These are phyloP conservation scores for Coriaria nepalensis DNA, from an alignment of 306 rosid genomes.

Conservation along the genomic window DNA sequence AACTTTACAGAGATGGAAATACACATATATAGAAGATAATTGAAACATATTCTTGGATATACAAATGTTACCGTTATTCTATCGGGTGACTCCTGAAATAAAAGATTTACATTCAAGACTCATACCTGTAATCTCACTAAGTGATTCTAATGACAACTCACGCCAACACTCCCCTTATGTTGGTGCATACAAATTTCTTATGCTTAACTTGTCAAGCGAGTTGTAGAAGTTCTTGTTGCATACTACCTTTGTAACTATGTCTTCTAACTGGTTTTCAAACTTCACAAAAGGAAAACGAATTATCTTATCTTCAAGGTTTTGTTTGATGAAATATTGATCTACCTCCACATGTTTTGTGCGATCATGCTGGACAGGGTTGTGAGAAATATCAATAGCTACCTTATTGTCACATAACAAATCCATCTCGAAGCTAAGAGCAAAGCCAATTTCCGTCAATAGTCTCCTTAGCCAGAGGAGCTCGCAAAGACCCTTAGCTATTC, in stretches of 20 bases:
- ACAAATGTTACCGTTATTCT: too few species aligned
- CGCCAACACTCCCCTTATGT: neutral
- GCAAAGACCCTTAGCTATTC: neutral
- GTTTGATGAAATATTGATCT: too few species aligned
- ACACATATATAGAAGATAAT: too few species aligned
- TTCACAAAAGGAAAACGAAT: neutral
- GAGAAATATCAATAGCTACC: neutral
- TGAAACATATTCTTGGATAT: too few species aligned
- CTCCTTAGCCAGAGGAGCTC: neutral
- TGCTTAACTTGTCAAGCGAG: neutral
- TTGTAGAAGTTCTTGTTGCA: neutral
- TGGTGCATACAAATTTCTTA: neutral
- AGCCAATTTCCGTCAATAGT: neutral
- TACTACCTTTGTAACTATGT: neutral
- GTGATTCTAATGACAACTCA: neutral
- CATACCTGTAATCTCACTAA: too few species aligned
- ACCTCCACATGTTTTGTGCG: neutral
- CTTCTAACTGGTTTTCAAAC: neutral
- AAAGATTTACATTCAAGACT: too few species aligned
- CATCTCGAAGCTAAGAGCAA: neutral
- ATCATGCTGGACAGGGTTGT: conserved; percentile 2
- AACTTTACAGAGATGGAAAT: neutral
- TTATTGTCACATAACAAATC: neutral
- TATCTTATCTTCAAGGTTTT: neutral
- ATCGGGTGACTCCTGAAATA: too few species aligned